A percentile compares a stretch with the other conserved stretches of the same genome.
Conservation (phyloP, 2,329 filamentous ascomycete species). For the Botrytis tulipae region DNA sequence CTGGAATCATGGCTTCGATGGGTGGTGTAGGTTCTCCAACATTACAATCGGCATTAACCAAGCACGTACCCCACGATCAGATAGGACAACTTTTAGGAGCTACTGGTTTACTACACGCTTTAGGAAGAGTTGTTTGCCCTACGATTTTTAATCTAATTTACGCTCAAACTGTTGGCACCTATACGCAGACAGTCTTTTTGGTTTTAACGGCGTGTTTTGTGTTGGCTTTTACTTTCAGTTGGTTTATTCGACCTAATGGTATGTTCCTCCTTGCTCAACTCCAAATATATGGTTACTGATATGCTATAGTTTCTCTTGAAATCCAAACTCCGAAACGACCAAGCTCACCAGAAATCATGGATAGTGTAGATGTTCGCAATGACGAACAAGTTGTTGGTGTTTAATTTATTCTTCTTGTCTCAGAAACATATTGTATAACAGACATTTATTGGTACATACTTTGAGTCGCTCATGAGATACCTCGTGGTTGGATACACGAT, state of each 20-base stretch:
- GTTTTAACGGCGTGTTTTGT: constrained; percentile 67
- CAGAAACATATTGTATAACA: background rate
- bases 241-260: constrained; percentile 74
- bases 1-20: constrained; percentile 70
- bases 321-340: constrained; percentile 1
- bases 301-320: constrained; percentile 27
- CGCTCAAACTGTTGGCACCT: constrained; percentile 72
- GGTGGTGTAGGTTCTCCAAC: constrained; percentile 86
- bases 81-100: constrained; percentile 89
- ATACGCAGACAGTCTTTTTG: constrained; percentile 81
- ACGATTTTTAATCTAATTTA: constrained; percentile 85
- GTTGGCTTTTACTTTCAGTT: constrained; percentile 62
- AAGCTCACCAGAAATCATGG: constrained; percentile 1
- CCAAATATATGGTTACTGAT: background rate
- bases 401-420: constrained; percentile 4
- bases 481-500: background rate
- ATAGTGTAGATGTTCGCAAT: constrained; percentile 25
- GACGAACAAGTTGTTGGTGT: constrained; percentile 28
- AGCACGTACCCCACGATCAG: constrained; percentile 80
- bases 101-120: constrained; percentile 78
- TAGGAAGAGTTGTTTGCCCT: constrained; percentile 76
- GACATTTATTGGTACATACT: background rate
- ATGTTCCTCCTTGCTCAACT: constrained; percentile 42
- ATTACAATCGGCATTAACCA: constrained; percentile 79
- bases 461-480: background rate